Percentiles rank a stretch among this genome's conserved stretches.
These are phyloP conservation scores for Cardiospermum halicacabum DNA, from an alignment of 345 rosid species.

Conservation along the genomic window DNA sequence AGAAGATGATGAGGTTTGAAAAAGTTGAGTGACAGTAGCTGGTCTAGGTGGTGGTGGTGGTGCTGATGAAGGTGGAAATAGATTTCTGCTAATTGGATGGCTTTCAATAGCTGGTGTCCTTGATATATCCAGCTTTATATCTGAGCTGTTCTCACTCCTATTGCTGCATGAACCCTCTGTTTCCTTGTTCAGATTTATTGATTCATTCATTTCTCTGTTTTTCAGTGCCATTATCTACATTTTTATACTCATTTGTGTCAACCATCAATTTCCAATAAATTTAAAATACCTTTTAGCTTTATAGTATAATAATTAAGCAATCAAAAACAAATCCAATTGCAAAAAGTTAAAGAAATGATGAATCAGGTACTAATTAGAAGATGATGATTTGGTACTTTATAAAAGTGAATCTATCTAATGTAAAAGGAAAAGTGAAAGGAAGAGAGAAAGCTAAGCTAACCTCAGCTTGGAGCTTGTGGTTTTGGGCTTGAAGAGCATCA, in stretches of 20 bases:
- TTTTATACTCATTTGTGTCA: constrained; percentile 12
- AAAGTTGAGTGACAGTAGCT: constrained; percentile 45
- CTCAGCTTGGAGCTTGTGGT: constrained; percentile 84
- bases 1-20: constrained; percentile 35
- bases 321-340: constrained; percentile 5
- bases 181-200: constrained; percentile 90
- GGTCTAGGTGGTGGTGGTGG: constrained; percentile 30
- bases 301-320: constrained; percentile 9
- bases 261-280: no score
- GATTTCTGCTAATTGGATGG: constrained; percentile 47
- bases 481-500: constrained; percentile 75
- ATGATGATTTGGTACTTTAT: constrained; percentile 15
- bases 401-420: background rate
- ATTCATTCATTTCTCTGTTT: constrained; percentile 74
- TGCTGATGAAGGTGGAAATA: constrained; percentile 64
- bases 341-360: constrained; percentile 11
- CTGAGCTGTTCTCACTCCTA: constrained; percentile 93
- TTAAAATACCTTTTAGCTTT: constrained; percentile 3
- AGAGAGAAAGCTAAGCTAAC: no score
- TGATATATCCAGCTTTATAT: constrained; percentile 73
- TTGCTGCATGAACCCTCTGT: constrained; percentile 92
- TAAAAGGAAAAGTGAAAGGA: no score
- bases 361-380: constrained; percentile 12
- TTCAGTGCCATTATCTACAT: constrained; percentile 83
- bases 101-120: constrained; percentile 70